Percentiles rank a stretch among this genome's conserved stretches.
Conservation (phyloP, 192 early-diverging fungal genomes). For the Obelidium mucronatum region DNA sequence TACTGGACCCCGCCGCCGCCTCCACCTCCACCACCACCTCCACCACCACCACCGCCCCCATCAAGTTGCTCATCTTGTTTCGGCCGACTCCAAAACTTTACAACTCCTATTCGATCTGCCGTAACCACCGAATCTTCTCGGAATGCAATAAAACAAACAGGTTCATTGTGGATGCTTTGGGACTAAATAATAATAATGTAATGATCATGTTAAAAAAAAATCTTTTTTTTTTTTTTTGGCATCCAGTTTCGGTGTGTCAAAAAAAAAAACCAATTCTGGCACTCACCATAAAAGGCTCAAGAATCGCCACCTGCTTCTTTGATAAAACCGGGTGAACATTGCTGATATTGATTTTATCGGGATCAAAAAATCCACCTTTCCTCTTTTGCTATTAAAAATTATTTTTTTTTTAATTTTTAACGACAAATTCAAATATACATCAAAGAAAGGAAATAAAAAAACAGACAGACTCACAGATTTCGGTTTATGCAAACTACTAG, state of each 20-base stretch:
- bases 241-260: not conserved
- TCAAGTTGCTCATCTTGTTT: not conserved
- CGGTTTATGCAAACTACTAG: constrained; percentile 40
- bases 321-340: constrained; percentile 50
- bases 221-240: too few species aligned
- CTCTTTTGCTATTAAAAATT: not conserved
- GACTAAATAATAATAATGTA: constrained; percentile 34
- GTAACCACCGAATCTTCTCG: constrained; percentile 77
- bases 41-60: too few species aligned
- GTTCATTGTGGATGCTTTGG: constrained; percentile 67
- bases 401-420: not conserved
- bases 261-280: not conserved
- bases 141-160: constrained; percentile 69
- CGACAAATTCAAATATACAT: not conserved
- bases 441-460: not conserved
- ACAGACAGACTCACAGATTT: constrained; percentile 17
- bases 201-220: constrained; percentile 4
- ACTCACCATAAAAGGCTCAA: constrained; percentile 78
- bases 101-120: constrained; percentile 72
- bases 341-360: constrained; percentile 33
- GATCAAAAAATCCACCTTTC: constrained; percentile 12
- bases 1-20: too few species aligned
- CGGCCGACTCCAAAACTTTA: constrained; percentile 81
- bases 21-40: too few species aligned
- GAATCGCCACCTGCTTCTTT: constrained; percentile 64